Percentiles rank a stretch among this genome's conserved stretches.
Conservation (phyloP, 345 rosid genomes). For the Gossypium australe region DNA sequence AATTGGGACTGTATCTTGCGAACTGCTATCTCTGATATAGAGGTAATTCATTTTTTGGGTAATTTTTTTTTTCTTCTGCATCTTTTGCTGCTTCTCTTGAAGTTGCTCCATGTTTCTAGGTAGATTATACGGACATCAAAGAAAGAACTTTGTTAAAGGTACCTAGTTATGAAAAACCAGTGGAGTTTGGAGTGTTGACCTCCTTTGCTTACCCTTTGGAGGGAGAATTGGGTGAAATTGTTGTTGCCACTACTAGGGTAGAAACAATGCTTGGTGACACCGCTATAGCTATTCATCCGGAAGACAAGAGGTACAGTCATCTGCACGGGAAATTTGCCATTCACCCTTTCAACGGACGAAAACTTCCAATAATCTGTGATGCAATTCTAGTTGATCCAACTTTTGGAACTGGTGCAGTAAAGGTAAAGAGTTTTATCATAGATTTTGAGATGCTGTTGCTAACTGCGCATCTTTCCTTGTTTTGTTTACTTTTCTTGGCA, state of each 20-base stretch:
- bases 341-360: conserved; percentile 92
- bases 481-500: conserved; percentile 3
- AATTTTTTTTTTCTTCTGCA: neutral
- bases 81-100: conserved; percentile 18
- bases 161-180: conserved; percentile 81
- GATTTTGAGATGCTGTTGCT: conserved; percentile 12
- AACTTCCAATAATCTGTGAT: conserved; percentile 76
- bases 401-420: conserved; percentile 97
- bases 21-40: conserved; percentile 89
- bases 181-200: conserved; percentile 88
- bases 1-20: conserved; percentile 85
- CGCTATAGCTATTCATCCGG: conserved; percentile 92
- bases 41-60: conserved; percentile 42
- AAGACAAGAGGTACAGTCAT: conserved; percentile 71
- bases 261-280: conserved; percentile 99
- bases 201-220: conserved; percentile 89
- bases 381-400: conserved; percentile 72
- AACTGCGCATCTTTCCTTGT: neutral
- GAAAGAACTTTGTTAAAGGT: conserved; percentile 54
- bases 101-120: conserved; percentile 43
- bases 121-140: conserved; percentile 72
- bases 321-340: conserved; percentile 83
- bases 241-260: conserved; percentile 95
- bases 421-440: conserved; percentile 39
- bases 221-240: conserved; percentile 73